Base-by-base conservation (phyloP, 805 yeast genomes). In the Candida anglica region DNA sequence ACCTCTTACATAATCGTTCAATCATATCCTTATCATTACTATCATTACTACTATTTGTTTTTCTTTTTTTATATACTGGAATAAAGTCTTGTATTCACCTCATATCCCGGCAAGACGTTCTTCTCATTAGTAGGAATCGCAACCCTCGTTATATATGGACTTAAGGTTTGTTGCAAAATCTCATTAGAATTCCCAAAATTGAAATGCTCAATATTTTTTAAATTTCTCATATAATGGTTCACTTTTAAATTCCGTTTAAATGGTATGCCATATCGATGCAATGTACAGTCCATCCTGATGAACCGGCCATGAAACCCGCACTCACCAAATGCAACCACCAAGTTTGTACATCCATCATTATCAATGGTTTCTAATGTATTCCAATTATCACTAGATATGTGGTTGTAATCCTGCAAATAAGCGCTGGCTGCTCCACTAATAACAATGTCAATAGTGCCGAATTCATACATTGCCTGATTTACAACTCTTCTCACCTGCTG, bases 401-500 rank as follows among this genome's bases (percentile, higher is more conserved):
- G 71, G 43, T 65, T 66, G 48, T 63, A 66, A 45, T 66, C 71
- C 30, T 58, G 41, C 30, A 66, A 48, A 37, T 63, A 66, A 47
- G 65, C 65, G 6, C 71, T 70, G 0, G 71, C 71, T 3, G 71
- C 69, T 5, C 72, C 72, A 10, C 70, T 69, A 43, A 66, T 66
- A 7, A 66, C 67, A 37, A 41, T 64, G 44, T 66, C 72, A 23
- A 66, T 66, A 38, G 68, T 50, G 5, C 71, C 71, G 32, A 66
- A 54, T 38, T 54, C 63, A 24, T 34, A 31, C 7, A 55, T 85
- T 0, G 95, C 79, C 28, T 55, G 50, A 3, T 72, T 72, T 1
- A 77, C 96, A 0, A 95, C 95, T 4, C 47, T 50, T 9, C 58
- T 66, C 41, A 89, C 47, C 11, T 77, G 69, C 5, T 72, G 48